Conservation (phyloP, 2,329 filamentous ascomycete genomes). For the Claviceps sp. region DNA sequence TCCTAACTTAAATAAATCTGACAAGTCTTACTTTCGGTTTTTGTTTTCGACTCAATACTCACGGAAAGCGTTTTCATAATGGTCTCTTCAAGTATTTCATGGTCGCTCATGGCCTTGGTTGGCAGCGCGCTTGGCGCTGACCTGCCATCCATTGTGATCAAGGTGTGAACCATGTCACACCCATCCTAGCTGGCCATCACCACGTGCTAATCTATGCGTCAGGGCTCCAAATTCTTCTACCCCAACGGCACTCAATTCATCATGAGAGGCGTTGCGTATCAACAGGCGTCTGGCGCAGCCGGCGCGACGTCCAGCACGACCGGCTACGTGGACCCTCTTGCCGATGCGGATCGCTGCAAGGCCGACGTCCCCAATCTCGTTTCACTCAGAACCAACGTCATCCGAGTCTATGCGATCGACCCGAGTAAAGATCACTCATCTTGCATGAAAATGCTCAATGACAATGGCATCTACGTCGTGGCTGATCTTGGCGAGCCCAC, state of each 20-base stretch:
- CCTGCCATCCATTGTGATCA: slow-evolving; percentile 51
- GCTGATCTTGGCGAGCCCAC: slow-evolving; percentile 76
- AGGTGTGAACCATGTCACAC: slow-evolving; percentile 33
- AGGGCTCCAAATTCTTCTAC: slow-evolving; percentile 84
- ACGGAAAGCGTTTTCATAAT: slow-evolving; percentile 12
- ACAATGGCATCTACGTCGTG: slow-evolving; percentile 88
- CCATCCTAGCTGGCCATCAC: neutral
- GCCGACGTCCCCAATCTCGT: slow-evolving; percentile 74
- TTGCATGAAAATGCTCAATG: slow-evolving; percentile 74
- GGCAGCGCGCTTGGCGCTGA: slow-evolving; percentile 28
- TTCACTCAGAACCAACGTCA: slow-evolving; percentile 75
- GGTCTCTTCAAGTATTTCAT: slow-evolving; percentile 18
- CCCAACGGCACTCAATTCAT: slow-evolving; percentile 55
- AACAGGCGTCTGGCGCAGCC: slow-evolving; percentile 57
- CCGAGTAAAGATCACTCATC: slow-evolving; percentile 61
- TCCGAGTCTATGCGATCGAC: slow-evolving; percentile 91
- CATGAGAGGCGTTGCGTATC: slow-evolving; percentile 91
- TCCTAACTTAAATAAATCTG: neutral
- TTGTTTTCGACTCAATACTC: no score
- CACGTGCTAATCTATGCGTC: slow-evolving; percentile 6
- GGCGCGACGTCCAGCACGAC: slow-evolving; percentile 32
- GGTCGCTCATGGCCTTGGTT: slow-evolving; percentile 26
- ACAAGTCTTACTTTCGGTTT: neutral
- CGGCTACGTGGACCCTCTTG: slow-evolving; percentile 71
- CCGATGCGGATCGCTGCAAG: slow-evolving; percentile 56